A percentile compares a stretch with the other conserved stretches of the same genome.
These are phyloP conservation scores for Adansonia rubrostipa DNA, from an alignment of 441 rosid species.

Conservation along the genomic window DNA sequence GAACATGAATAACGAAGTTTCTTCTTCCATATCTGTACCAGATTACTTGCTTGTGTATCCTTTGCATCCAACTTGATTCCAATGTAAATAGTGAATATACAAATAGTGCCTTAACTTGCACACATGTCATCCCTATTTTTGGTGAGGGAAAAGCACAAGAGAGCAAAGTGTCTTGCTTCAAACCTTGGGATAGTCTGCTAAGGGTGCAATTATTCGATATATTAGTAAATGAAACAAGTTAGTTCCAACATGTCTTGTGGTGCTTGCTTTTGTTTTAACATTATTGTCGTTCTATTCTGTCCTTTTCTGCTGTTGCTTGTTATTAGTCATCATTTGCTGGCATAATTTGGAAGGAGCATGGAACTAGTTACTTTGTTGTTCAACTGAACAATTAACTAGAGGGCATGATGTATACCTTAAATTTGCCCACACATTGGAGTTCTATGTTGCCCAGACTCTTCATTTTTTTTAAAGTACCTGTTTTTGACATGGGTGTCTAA, in stretches of 20 bases:
- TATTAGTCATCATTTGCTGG: conserved; percentile 1
- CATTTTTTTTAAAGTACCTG: no score
- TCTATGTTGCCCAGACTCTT: no score
- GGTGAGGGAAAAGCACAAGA: neutral
- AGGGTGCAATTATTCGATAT: neutral
- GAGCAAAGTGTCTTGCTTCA: neutral
- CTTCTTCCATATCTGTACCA: neutral
- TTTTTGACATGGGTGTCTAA: no score
- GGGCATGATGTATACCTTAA: neutral
- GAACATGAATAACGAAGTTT: neutral
- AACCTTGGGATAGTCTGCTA: neutral
- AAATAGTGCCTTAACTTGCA: no score
- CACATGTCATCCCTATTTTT: neutral
- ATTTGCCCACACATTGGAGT: neutral
- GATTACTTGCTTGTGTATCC: neutral
- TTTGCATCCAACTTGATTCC: neutral
- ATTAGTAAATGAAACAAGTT: neutral
- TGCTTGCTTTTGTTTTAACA: conserved; percentile 1
- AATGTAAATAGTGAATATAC: neutral
- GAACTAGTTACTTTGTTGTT: neutral
- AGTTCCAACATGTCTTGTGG: neutral
- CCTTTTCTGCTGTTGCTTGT: neutral
- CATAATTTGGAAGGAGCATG: neutral
- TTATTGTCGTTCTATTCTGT: neutral
- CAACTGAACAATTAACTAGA: neutral